phyloP scores from a whole-genome alignment of 148 eudicot species.

The Silene conica region DNA sequence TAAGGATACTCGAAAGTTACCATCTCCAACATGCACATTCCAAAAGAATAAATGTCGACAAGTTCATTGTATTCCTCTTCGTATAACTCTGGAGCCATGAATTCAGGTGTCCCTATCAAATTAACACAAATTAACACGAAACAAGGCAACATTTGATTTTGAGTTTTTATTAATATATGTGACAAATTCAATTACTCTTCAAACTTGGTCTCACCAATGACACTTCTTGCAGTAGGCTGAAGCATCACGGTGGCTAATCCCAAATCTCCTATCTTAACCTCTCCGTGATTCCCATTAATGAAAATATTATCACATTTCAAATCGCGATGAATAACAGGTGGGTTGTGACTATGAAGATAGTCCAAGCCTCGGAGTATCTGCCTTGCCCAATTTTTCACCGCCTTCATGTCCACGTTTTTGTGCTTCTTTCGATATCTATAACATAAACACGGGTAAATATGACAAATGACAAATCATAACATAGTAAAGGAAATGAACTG shows the following conservation, averaged over 20 bases:
- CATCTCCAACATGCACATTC: slow-evolving; percentile 93
- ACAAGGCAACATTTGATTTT: slow-evolving; percentile 8
- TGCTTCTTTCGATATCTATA: slow-evolving; percentile 74
- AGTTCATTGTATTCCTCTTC: slow-evolving; percentile 88
- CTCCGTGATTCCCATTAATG: slow-evolving; percentile 83
- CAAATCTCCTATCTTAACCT: slow-evolving; percentile 88
- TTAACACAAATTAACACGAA: slow-evolving; percentile 17
- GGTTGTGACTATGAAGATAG: slow-evolving; percentile 79
- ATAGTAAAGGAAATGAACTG: not conserved
- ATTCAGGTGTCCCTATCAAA: slow-evolving; percentile 71
- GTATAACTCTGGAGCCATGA: slow-evolving; percentile 95
- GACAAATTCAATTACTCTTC: not conserved
- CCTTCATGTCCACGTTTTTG: slow-evolving; percentile 81
- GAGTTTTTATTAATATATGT: not conserved
- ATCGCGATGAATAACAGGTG: slow-evolving; percentile 77
- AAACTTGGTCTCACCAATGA: slow-evolving; percentile 51
- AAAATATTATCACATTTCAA: slow-evolving; percentile 91
- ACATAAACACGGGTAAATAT: not conserved
- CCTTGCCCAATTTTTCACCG: slow-evolving; percentile 89
- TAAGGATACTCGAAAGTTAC: slow-evolving; percentile 84
- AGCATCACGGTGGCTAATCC: slow-evolving; percentile 83
- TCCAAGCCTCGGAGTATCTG: slow-evolving; percentile 80
- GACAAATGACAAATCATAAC: not conserved
- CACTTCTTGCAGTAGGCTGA: slow-evolving; percentile 70
- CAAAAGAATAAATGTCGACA: slow-evolving; percentile 85